Evolutionary conservation across 768 basidiomycete genomes (phyloP), one percentile per base, ranked within the genome.

Genomic region (Sporobolomyces roseus): DNA sequence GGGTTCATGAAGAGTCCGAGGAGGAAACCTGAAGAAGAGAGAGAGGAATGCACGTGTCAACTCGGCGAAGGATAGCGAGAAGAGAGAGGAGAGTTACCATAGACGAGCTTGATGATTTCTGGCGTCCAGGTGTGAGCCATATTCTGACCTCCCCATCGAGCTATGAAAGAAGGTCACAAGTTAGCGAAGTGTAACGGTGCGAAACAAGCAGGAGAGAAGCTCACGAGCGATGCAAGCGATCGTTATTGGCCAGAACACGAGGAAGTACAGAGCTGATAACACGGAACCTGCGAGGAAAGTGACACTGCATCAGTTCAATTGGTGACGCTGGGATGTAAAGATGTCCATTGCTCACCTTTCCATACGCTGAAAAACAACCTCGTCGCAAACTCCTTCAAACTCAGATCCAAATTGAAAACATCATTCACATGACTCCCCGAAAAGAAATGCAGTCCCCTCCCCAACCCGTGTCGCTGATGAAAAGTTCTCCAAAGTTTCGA

Each of bases 201-300:
- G 7, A 55, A 9, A 21, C 14, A 36, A 10, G n/a, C 8, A 45
- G 13, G 14, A 43, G 30, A 10, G 52, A 12, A n/a, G 29, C 70
- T 54, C n/a, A 72, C 71, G 74, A n/a, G 74, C 74, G 19, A 72
- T 68, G 68, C 64, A 65, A 35, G 74, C 74, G 33, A 74, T 74
- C 12, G 68, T 62, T 19, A 74, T 72, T 16, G 74, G 74, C 74
- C 74, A 74, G 16, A 66, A 59, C 30, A 72, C 46, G 54, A 74
- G 68, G 41, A 72, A 74, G 71, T 52, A 74, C 0, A 74, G 43
- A 0, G 68, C 74, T 14, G 64, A 66, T 4, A 74, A 49, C 9
- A 72, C 62, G 16, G 71, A 67, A 38, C 73, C 73, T 67, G 59
- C 5, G 16, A 27, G 13, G 35, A 43, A 55, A 27, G 30, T 23